phyloP scores from a whole-genome alignment of 805 yeast genomes.

The Lipomyces orientalis region DNA sequence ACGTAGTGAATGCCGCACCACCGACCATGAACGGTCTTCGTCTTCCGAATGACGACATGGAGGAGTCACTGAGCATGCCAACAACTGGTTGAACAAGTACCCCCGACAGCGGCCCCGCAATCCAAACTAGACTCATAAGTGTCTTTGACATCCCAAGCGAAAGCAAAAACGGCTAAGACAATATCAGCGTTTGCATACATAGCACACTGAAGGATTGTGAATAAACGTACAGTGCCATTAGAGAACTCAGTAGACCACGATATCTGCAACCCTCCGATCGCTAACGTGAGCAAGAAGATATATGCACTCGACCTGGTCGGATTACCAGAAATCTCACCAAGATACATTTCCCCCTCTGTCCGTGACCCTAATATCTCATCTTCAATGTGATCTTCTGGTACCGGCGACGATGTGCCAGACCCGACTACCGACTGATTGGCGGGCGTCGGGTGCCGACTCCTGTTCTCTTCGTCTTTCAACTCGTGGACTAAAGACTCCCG shows the following conservation, averaged over 20 bases:
- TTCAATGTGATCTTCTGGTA: not conserved
- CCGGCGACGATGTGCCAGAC: not conserved
- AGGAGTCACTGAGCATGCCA: conserved; percentile 63
- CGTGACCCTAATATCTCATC: conserved; percentile 4
- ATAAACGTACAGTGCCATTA: conserved; percentile 52
- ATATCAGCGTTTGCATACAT: not conserved
- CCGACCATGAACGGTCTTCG: conserved; percentile 62
- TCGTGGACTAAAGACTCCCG: not conserved
- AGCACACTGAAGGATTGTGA: not conserved
- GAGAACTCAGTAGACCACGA: conserved; percentile 72
- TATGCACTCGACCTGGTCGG: conserved; percentile 51
- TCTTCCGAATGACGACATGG: conserved; percentile 54
- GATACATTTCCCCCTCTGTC: not conserved
- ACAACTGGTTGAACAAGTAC: conserved; percentile 68
- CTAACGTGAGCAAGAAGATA: conserved; percentile 54
- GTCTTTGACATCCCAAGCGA: conserved; percentile 67
- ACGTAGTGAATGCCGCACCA: conserved; percentile 57
- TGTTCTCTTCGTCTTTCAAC: not conserved
- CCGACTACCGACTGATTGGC: not conserved
- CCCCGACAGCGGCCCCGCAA: conserved; percentile 71
- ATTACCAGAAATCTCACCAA: conserved; percentile 14
- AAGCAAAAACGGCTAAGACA: conserved; percentile 54
- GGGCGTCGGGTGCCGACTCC: not conserved
- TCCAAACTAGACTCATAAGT: conserved; percentile 63
- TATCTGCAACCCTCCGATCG: conserved; percentile 64